Conservation (phyloP, 2,329 filamentous ascomycete genomes). For the Sporothrix protearum region DNA sequence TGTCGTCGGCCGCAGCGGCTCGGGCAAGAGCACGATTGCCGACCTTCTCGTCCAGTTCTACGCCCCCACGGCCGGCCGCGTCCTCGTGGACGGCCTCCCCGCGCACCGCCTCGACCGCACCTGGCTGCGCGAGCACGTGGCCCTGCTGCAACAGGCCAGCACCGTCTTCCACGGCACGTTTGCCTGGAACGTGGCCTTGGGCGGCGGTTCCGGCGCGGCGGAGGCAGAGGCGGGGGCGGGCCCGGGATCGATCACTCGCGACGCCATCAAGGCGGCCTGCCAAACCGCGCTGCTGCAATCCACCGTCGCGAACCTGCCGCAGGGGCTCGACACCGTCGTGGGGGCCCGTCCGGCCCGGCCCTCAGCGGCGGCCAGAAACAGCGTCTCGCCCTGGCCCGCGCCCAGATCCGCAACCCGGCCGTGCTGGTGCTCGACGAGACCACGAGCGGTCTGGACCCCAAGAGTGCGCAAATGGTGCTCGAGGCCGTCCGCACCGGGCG, state of each 20-base stretch:
- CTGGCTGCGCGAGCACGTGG: slow-evolving; percentile 77
- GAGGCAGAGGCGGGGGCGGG: too few relatives aligned
- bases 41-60: slow-evolving; percentile 80
- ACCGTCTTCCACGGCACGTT: slow-evolving; percentile 79
- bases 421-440: slow-evolving; percentile 85
- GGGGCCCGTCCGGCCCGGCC: slow-evolving; percentile 62
- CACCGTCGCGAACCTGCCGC: slow-evolving; percentile 62
- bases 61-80: slow-evolving; percentile 58
- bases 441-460: slow-evolving; percentile 79
- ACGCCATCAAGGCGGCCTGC: slow-evolving; percentile 57
- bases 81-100: slow-evolving; percentile 64
- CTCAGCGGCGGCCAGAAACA: slow-evolving; percentile 86
- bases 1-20: slow-evolving; percentile 81
- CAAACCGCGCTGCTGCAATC: slow-evolving; percentile 65
- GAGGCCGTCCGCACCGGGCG: slow-evolving; percentile 75
- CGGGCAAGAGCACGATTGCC: slow-evolving; percentile 84
- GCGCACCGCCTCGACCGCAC: slow-evolving; percentile 59
- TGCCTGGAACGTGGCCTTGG: slow-evolving; percentile 73
- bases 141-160: slow-evolving; percentile 77
- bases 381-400: slow-evolving; percentile 74
- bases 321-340: slow-evolving; percentile 68
- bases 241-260: too few relatives aligned
- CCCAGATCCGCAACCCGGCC: slow-evolving; percentile 70
- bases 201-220: slow-evolving; percentile 35
- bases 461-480: slow-evolving; percentile 65